Conservation (phyloP, 306 rosid genomes). For the Cucurbita pepo region DNA sequence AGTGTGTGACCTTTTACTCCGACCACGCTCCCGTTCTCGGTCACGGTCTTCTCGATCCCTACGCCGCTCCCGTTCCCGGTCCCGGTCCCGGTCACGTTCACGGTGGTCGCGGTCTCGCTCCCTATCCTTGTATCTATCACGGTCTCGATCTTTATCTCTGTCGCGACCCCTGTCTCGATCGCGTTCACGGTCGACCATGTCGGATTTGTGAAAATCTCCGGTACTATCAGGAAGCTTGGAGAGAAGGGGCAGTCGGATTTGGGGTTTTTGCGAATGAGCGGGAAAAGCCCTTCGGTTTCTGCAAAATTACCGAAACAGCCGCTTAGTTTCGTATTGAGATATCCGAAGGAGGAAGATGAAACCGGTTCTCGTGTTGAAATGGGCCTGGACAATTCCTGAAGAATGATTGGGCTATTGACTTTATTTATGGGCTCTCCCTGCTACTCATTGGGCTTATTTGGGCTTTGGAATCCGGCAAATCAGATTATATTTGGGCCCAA, state of each 20-base stretch:
- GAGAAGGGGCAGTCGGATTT: background rate
- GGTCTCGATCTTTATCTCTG: background rate
- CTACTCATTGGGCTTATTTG: background rate
- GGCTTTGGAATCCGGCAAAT: background rate
- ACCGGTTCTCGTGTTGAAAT: background rate
- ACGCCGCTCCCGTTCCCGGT: conserved; percentile 24
- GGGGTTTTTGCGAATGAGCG: background rate
- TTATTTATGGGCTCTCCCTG: background rate
- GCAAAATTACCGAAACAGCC: background rate
- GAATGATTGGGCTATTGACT: background rate
- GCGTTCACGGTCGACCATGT: conserved; percentile 2
- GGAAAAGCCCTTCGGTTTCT: background rate
- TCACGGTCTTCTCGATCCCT: conserved; percentile 17
- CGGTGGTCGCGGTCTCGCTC: conserved; percentile 24
- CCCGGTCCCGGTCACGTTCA: conserved; percentile 28
- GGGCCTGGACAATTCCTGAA: background rate
- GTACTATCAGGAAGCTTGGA: background rate
- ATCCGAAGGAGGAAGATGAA: background rate
- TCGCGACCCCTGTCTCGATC: background rate
- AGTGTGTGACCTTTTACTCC: conserved; percentile 58
- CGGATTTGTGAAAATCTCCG: background rate
- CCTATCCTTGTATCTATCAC: background rate
- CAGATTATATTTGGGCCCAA: background rate
- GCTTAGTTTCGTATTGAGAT: too few species aligned
- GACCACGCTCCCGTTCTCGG: conserved; percentile 44